Conservation (phyloP, 2,329 filamentous ascomycete species). For the Epichloe uncinata region DNA sequence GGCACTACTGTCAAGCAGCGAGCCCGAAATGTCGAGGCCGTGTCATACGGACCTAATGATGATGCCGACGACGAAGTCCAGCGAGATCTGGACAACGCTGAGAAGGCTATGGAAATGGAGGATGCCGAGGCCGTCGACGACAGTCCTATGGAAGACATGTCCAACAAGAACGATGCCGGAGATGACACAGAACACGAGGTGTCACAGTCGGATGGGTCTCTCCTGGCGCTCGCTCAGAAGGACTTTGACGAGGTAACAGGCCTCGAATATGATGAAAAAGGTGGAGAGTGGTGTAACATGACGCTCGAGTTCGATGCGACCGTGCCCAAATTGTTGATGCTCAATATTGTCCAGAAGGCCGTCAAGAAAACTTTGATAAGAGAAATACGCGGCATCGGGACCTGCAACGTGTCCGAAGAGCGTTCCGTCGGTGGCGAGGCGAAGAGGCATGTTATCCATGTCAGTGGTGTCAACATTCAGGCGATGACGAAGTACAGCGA, state of each 20-base stretch:
- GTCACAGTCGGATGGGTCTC: conserved; percentile 29
- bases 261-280: conserved; percentile 67
- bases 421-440: conserved; percentile 21
- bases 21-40: conserved; percentile 65
- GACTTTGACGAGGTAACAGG: conserved; percentile 53
- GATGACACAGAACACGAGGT: conserved; percentile 25
- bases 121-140: conserved; percentile 36
- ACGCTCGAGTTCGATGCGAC: conserved; percentile 69
- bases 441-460: conserved; percentile 48
- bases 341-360: conserved; percentile 75
- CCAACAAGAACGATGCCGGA: conserved; percentile 19
- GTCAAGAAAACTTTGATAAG: conserved; percentile 72
- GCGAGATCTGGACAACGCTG: conserved; percentile 45
- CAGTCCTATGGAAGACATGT: conserved; percentile 26
- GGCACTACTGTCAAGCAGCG: conserved; percentile 55
- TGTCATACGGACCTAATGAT: conserved; percentile 86
- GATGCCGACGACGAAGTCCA: conserved; percentile 76
- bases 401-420: conserved; percentile 55
- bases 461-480: conserved; percentile 72
- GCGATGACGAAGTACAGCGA: conserved; percentile 85
- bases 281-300: conserved; percentile 64
- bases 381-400: conserved; percentile 64
- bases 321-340: conserved; percentile 83
- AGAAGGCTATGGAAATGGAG: conserved; percentile 35
- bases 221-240: conserved; percentile 51